Evolutionary conservation across 441 rosid genomes (phyloP).

Genomic region (Capsella rubella): DNA sequence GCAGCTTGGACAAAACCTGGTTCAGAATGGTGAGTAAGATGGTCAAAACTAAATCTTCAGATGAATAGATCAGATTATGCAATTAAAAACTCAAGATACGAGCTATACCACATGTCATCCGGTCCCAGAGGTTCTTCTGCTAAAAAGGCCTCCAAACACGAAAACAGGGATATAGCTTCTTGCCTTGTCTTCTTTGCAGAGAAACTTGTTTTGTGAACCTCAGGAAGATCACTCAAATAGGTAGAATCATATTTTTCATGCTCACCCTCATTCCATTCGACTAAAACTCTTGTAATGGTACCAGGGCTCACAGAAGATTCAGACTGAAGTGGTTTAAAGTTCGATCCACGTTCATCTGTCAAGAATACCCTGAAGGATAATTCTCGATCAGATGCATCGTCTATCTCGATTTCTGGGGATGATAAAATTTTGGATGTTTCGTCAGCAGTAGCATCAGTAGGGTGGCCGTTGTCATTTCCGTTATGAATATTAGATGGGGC

Average conservation of each 20-base stretch:
- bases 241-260: constrained; percentile 68
- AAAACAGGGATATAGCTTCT: constrained; percentile 66
- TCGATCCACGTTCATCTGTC: constrained; percentile 50
- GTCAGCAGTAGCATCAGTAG: constrained; percentile 48
- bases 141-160: constrained; percentile 74
- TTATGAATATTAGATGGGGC: constrained; percentile 47
- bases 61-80: constrained; percentile 10
- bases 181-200: constrained; percentile 59
- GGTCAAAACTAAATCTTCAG: constrained; percentile 9
- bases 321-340: constrained; percentile 54
- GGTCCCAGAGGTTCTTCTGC: constrained; percentile 83
- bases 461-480: constrained; percentile 63
- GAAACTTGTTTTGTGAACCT: constrained; percentile 62
- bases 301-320: constrained; percentile 57
- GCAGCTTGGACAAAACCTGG: constrained; percentile 76
- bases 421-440: constrained; percentile 52
- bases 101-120: constrained; percentile 75
- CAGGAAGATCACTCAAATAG: constrained; percentile 78
- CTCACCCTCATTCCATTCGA: constrained; percentile 78
- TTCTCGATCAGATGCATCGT: constrained; percentile 43
- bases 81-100: constrained; percentile 10
- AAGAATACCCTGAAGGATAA: constrained; percentile 54
- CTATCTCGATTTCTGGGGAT: constrained; percentile 49
- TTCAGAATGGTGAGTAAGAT: constrained; percentile 22
- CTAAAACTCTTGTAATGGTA: constrained; percentile 50